A percentile compares a stretch with the other conserved stretches of the same genome.
phyloP scores from a whole-genome alignment of 345 rosid genomes.

The Eutrema heterophyllum region DNA sequence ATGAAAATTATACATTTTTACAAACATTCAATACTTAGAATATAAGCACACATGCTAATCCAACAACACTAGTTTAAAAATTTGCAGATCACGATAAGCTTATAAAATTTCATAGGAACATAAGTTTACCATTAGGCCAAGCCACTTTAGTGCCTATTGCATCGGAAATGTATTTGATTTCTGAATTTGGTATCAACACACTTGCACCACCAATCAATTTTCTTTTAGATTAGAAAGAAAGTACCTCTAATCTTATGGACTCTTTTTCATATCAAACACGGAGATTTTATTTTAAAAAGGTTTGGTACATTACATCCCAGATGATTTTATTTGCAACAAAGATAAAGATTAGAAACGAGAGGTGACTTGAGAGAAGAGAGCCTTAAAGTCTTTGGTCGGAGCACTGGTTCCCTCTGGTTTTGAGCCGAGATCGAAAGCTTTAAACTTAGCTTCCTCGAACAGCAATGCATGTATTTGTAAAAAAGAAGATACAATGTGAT shows the following conservation, averaged over 20 bases:
- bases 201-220: neutral
- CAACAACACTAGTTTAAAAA: too few species aligned
- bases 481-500: neutral
- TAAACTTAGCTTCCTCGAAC: conserved; percentile 58
- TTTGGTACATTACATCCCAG: neutral
- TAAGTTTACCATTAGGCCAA: too few species aligned
- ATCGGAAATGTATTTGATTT: too few species aligned
- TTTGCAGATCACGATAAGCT: too few species aligned
- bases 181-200: too few species aligned
- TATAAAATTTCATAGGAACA: too few species aligned
- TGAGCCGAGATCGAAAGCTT: conserved; percentile 82
- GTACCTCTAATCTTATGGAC: neutral
- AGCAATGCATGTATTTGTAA: conserved; percentile 48
- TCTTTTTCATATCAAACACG: neutral
- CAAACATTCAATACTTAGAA: too few species aligned
- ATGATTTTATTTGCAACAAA: neutral
- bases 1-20: too few species aligned
- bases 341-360: conserved; percentile 39
- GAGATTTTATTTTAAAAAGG: neutral
- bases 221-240: neutral
- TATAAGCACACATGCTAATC: too few species aligned
- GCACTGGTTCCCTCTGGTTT: conserved; percentile 65
- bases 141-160: too few species aligned
- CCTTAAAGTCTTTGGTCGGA: conserved; percentile 70
- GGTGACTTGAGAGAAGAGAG: conserved; percentile 55